Conservation (phyloP, 2,329 filamentous ascomycete species). For the Ophiocordyceps camponoti-saundersi region DNA sequence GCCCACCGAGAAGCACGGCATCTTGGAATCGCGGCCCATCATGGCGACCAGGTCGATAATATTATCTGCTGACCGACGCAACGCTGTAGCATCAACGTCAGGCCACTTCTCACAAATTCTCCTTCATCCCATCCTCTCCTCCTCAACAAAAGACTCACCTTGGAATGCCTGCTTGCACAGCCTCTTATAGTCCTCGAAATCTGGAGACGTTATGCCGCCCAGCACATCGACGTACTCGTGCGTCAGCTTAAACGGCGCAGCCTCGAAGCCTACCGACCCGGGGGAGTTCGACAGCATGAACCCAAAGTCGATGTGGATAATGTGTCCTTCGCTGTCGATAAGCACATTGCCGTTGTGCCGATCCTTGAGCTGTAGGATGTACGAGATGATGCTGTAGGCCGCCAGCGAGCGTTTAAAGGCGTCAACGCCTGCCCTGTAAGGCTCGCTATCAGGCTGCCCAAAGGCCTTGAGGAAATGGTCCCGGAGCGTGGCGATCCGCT, state of each 20-base stretch:
- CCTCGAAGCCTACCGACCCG: slow-evolving; percentile 70
- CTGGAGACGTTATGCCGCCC: slow-evolving; percentile 51
- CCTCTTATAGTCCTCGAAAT: slow-evolving; percentile 60
- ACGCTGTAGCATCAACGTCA: slow-evolving; percentile 25
- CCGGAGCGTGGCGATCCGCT: slow-evolving; percentile 62
- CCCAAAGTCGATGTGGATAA: slow-evolving; percentile 78
- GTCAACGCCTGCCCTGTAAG: slow-evolving; percentile 55
- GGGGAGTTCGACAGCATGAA: slow-evolving; percentile 83
- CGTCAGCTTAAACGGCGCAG: slow-evolving; percentile 73
- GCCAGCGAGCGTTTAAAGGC: slow-evolving; percentile 71
- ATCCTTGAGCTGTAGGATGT: slow-evolving; percentile 71
- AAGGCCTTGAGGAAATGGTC: slow-evolving; percentile 75
- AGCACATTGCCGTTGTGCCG: slow-evolving; percentile 76
- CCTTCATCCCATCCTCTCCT: neutral
- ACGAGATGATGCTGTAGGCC: slow-evolving; percentile 73
- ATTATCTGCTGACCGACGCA: slow-evolving; percentile 62
- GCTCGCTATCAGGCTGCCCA: slow-evolving; percentile 49
- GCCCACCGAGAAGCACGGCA: slow-evolving; percentile 68
- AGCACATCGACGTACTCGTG: slow-evolving; percentile 76
- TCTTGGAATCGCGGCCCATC: slow-evolving; percentile 70
- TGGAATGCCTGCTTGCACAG: slow-evolving; percentile 75
- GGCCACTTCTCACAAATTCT: neutral
- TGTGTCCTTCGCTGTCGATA: slow-evolving; percentile 72
- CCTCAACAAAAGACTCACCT: slow-evolving; percentile 25
- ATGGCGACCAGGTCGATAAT: slow-evolving; percentile 69